Evolutionary conservation across 2,329 filamentous ascomycete species (phyloP), one percentile per base, ranked within the genome.

Genomic region (Neoascochyta sp.): DNA sequence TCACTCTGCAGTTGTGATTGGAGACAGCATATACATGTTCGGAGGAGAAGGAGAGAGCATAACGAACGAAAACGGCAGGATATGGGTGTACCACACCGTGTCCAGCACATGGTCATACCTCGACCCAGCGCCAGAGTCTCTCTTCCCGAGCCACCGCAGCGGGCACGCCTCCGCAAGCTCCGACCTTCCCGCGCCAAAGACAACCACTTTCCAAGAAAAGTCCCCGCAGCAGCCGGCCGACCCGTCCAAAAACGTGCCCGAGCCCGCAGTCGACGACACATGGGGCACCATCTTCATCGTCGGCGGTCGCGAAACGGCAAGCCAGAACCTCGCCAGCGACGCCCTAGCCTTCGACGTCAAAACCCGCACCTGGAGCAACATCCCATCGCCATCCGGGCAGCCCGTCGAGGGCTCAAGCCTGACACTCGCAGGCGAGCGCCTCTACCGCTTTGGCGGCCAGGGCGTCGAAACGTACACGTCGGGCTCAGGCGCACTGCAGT

Each of bases 241-340:
- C 35, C 65, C 66, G 4, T 56, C 61, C 1, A 57, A 57, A 27
- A 44, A 54, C 5, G 59, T 69, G 1, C 66, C 66, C 4, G 65
- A 68, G 12, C 65, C 65, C 2, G 51, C 64, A 3, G 53, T 52
- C 4, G 30, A 54, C 3, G 57, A 62, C 30, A 51, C 60, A 1
- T 71, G 71, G 53, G 70, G 71, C 24, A 71, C 74, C 3, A 51
- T 78, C 6, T 62, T 78, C 25, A 52, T 77, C 0, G 59, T 73
- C 24, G 73, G 73, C 13, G 75, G 75, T 3, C 54, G 40, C 7
- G 42, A 54, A 13, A 38, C 27, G 10, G 29, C 37, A n/a, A 50
- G 22, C 7, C 36, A 39, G 7, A 28, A 52, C 18, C 43, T 59
- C 2, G 39, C 64, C 7, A 63, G 58, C 7, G 74, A 77, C 39